phyloP scores from a whole-genome alignment of 768 basidiomycete species.

The Serendipita sp. region DNA sequence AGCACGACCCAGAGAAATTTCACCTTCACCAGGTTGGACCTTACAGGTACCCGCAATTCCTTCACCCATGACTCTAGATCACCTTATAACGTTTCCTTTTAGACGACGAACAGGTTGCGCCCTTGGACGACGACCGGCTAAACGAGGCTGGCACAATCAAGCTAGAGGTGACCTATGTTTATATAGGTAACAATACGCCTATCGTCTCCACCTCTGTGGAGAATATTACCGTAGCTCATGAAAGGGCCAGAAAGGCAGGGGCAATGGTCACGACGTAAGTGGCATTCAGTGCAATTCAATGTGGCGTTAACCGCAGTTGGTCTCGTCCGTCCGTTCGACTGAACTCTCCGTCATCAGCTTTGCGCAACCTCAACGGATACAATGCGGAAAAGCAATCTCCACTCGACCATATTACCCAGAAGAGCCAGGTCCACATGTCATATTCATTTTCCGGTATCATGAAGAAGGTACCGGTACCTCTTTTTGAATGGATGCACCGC shows the following conservation, averaged over 20 bases:
- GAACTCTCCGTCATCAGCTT: neutral
- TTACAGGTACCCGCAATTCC: neutral
- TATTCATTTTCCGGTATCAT: slow-evolving; percentile 2
- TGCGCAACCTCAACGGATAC: neutral
- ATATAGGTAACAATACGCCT: neutral
- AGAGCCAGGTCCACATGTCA: neutral
- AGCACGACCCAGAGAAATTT: neutral
- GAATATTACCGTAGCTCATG: neutral
- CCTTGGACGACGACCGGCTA: neutral
- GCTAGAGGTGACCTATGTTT: neutral
- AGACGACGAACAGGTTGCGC: neutral
- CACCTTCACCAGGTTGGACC: neutral
- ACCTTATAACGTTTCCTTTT: neutral
- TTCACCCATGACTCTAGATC: neutral
- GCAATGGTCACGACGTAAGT: slow-evolving; percentile 4
- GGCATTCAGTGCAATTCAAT: neutral
- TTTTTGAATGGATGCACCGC: neutral
- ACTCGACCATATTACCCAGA: neutral
- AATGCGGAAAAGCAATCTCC: slow-evolving; percentile 2
- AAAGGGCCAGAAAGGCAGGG: neutral
- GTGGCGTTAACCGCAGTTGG: neutral
- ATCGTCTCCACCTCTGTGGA: neutral
- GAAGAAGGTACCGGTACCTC: neutral
- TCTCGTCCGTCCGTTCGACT: neutral
- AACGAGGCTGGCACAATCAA: neutral